Percentiles rank a stretch among this genome's conserved stretches.
These are phyloP conservation scores for Dothistroma septosporum DNA, from an alignment of 2,329 filamentous ascomycete species.

Conservation along the genomic window DNA sequence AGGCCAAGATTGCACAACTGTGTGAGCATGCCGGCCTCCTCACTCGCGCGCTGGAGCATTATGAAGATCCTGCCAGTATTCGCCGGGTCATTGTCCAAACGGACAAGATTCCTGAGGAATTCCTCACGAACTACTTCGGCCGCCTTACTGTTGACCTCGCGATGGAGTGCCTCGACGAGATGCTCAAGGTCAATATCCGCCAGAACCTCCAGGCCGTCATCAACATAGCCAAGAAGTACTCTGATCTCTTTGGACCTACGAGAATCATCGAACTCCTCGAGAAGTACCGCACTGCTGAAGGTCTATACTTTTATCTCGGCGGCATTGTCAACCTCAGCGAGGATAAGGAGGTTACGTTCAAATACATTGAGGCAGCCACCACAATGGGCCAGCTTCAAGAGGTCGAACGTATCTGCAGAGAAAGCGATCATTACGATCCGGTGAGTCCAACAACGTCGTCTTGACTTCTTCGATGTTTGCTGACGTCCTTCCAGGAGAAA, in stretches of 20 bases:
- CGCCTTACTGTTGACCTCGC: slow-evolving; percentile 93
- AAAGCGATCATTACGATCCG: slow-evolving; percentile 55
- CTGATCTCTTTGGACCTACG: slow-evolving; percentile 83
- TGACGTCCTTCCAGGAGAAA: slow-evolving; percentile 78
- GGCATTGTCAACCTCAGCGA: slow-evolving; percentile 97
- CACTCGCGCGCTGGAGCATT: slow-evolving; percentile 75
- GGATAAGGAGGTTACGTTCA: slow-evolving; percentile 94
- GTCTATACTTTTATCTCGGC: slow-evolving; percentile 95
- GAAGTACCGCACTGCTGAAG: slow-evolving; percentile 95
- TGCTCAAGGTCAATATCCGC: slow-evolving; percentile 94
- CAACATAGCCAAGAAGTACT: slow-evolving; percentile 96
- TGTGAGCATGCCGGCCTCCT: slow-evolving; percentile 87
- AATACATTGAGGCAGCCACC: slow-evolving; percentile 97
- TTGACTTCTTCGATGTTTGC: background rate
- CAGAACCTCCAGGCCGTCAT: slow-evolving; percentile 94
- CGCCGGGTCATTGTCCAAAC: slow-evolving; percentile 86
- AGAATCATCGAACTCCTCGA: slow-evolving; percentile 90
- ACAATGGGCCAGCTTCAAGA: slow-evolving; percentile 91
- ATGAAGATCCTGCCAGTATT: slow-evolving; percentile 82
- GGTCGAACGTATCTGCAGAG: slow-evolving; percentile 93
- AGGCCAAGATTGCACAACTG: slow-evolving; percentile 77
- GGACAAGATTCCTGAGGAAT: slow-evolving; percentile 84
- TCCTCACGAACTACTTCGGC: slow-evolving; percentile 88
- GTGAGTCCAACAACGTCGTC: background rate
- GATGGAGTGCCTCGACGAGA: slow-evolving; percentile 87